Base-by-base conservation (phyloP, 2,329 filamentous ascomycete genomes). In the Cladosporium oxysporum region DNA sequence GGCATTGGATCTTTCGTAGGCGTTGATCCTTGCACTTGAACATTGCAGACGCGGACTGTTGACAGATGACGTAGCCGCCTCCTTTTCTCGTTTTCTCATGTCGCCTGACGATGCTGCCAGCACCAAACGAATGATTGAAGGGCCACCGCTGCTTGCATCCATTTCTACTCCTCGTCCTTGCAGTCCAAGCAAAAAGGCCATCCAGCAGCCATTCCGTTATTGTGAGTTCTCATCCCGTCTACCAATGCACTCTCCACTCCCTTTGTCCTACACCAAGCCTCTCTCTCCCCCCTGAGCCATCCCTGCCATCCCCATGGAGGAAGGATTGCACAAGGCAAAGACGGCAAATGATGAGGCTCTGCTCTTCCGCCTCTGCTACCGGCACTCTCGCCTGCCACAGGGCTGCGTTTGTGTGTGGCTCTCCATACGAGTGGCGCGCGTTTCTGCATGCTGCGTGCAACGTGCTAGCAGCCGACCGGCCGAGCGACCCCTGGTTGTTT, bases 401-500 rank as follows among this genome's bases (percentile, higher is more conserved):
- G 18, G 37, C 37, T 44, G 37, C 18, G 18, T 47, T 47, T 47
- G n/a, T 44, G 18, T 16, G 41, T n/a, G 41, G n/a, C 18, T 21
- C 5, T n/a, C 7, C n/a, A n/a, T 8, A n/a, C 11, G 41, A 47
- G 41, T 5, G 41, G 41, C 41, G n/a, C 18, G 41, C 41, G 41
- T 47, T 47, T 47, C 41, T 47, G 41, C 41, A 47, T 21, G 41
- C 3, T 47, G 41, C 7, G 41, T 47, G 41, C 41, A 47, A 47
- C 41, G 41, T 21, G n/a, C 41, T 47, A 47, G 41, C 41, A 47
- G 41, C 41, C 41, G 41, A n/a, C 41, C 41, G 41, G 3, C 41
- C n/a, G n/a, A n/a, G n/a, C 41, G 41, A 31, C 52, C 52, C 52
- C 52, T 55, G 52, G 52, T 29, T 55, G 52, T 55, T 55, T 55